A percentile compares a stretch with the other conserved stretches of the same genome.
Evolutionary conservation across 2,329 filamentous ascomycete species (phyloP).

Genomic region (Graphilbum sp.): DNA sequence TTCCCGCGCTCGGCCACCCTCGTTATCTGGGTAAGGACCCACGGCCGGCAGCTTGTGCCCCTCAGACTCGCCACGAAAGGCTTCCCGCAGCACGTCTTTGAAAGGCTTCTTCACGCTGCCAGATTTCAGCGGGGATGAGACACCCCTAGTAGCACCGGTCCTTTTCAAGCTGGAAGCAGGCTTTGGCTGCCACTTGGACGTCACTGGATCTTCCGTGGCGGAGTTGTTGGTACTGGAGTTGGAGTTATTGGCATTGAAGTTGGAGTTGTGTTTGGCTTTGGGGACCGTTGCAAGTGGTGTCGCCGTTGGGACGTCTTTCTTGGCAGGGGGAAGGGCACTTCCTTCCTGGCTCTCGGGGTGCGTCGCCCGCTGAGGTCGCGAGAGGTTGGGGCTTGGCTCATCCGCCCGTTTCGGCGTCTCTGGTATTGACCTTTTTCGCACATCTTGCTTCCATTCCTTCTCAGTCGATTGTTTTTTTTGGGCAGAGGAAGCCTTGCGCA

Average conservation of each 20-base stretch:
- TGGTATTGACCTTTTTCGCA: slow-evolving; percentile 3
- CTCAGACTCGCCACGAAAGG: slow-evolving; percentile 45
- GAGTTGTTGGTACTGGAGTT: no score
- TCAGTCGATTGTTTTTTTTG: slow-evolving; percentile 19
- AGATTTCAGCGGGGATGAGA: slow-evolving; percentile 31
- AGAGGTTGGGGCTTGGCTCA: slow-evolving; percentile 1
- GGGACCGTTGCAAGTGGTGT: slow-evolving; percentile 4
- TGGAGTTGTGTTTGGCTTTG: no score
- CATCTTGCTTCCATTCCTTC: slow-evolving; percentile 17
- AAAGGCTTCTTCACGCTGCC: slow-evolving; percentile 29
- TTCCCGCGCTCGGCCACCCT: slow-evolving; percentile 8
- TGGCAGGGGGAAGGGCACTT: neutral
- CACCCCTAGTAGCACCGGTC: slow-evolving; percentile 35
- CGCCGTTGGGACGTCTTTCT: slow-evolving; percentile 1
- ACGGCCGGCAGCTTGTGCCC: slow-evolving; percentile 24
- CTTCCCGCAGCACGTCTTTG: slow-evolving; percentile 42
- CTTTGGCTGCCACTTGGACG: slow-evolving; percentile 13
- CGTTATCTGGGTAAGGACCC: slow-evolving; percentile 27
- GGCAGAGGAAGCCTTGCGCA: slow-evolving; percentile 5
- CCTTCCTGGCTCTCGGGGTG: slow-evolving; percentile 3
- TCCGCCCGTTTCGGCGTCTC: slow-evolving; percentile 6
- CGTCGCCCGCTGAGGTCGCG: no score
- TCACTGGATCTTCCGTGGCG: slow-evolving; percentile 15
- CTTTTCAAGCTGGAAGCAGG: slow-evolving; percentile 28
- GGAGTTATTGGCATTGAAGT: no score